A percentile compares a stretch with the other conserved stretches of the same genome.
phyloP scores from a whole-genome alignment of 2,329 filamentous ascomycete species.

The Penicillium sp. region DNA sequence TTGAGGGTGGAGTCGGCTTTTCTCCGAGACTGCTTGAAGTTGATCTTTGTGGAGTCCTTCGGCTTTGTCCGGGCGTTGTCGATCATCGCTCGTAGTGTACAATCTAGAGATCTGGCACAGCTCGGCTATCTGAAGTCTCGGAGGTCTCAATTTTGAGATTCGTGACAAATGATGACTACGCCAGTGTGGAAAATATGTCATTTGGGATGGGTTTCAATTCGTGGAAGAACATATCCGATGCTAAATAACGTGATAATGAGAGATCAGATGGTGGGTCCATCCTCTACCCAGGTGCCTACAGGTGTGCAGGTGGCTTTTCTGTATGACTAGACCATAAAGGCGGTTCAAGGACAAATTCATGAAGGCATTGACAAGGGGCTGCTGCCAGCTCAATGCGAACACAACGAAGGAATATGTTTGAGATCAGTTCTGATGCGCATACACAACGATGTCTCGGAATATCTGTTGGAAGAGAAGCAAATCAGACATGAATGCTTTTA shows the following conservation, averaged over 20 bases:
- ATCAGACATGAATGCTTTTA: slow-evolving; percentile 2
- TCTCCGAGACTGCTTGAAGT: neutral
- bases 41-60: neutral
- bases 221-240: slow-evolving; percentile 1
- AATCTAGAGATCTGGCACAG: neutral
- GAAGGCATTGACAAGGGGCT: neutral
- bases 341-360: neutral
- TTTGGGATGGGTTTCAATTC: neutral
- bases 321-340: neutral
- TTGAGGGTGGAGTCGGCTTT: neutral
- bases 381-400: neutral
- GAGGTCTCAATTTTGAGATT: neutral
- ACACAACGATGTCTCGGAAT: neutral
- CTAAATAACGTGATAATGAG: neutral
- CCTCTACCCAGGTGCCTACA: too few species aligned
- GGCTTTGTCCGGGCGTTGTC: neutral
- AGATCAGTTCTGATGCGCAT: neutral
- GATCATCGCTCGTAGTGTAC: neutral
- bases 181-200: neutral
- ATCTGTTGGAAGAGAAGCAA: neutral
- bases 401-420: neutral
- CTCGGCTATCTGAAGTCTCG: neutral
- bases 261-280: neutral
- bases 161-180: neutral
- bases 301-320: neutral